A percentile compares a stretch with the other conserved stretches of the same genome.
Evolutionary conservation across 2,329 filamentous ascomycete genomes (phyloP).

Genomic region (Fusarium sp.): DNA sequence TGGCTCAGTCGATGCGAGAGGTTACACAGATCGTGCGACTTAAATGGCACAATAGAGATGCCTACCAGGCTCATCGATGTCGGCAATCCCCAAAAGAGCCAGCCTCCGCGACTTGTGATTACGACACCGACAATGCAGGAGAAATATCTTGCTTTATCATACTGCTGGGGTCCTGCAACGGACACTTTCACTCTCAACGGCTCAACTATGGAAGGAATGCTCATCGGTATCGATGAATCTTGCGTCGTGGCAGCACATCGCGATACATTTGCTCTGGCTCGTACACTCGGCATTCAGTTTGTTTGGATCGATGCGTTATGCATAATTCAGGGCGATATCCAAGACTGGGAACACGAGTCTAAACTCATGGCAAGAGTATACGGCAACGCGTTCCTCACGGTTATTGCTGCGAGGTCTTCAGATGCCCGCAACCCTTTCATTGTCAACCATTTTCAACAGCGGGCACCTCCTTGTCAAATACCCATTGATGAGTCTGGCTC

Average conservation of each 20-base stretch:
- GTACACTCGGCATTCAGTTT: neutral
- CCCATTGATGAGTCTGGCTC: neutral
- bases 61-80: constrained; percentile 13
- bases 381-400: constrained; percentile 11
- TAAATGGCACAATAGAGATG: neutral
- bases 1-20: neutral
- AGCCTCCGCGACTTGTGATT: neutral
- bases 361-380: constrained; percentile 19
- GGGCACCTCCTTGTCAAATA: constrained; percentile 2
- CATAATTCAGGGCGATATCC: constrained; percentile 39
- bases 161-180: constrained; percentile 19
- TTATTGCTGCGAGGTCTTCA: constrained; percentile 13
- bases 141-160: constrained; percentile 5
- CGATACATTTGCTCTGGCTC: neutral
- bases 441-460: neutral
- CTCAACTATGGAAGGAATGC: neutral
- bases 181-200: constrained; percentile 12
- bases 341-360: constrained; percentile 39
- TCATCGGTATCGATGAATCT: neutral
- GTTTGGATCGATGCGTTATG: constrained; percentile 45
- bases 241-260: neutral
- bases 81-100: neutral
- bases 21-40: neutral
- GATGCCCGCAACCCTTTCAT: constrained; percentile 21
- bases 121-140: neutral